Evolutionary conservation across 2,329 filamentous ascomycete genomes (phyloP), one percentile per base, ranked within the genome.

Genomic region (Calonectria pseudoturangicola): DNA sequence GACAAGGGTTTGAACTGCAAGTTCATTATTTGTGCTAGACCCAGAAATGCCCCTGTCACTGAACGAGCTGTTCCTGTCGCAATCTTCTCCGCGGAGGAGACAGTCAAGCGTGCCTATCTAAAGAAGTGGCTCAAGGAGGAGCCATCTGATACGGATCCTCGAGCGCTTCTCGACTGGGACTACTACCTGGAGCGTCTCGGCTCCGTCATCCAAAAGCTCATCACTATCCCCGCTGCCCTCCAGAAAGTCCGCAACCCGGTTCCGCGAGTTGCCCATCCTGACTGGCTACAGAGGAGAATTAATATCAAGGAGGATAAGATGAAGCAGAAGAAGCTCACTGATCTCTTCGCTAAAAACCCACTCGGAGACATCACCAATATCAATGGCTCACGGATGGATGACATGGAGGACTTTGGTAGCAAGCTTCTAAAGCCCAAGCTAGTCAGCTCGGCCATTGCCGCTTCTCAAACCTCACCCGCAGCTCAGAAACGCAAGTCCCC

Each of bases 1-100:
- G 97, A 99, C 85, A 99, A 98, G 84, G 97, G 97, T 4, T 85
- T 99, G 78, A 99, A 99, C 87, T 99, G 97, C 92, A 98, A 98
- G 85, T 99, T 98, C 84, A 98, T 99, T 83, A 98, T 99, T 81
- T 98, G 96, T 65, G 90, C 95, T 16, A 92, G 90, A 75, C 97
- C 97, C 4, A 94, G 92, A 80, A 94, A 94, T 80, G 95, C 96
- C 0, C 96, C 97, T 2, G 96, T 99, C 73, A 99, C 97, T 0
- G 97, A 99, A 77, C 91, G 97, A 79, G 97, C 97, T 27, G 91
- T 99, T 72, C 97, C 97, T 0, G 95, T 99, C 6, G 95, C 97
- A 25, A 99, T 99, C 74, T 98, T 99, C 84, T 98, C 97, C 0
- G 95, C 97, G 0, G 96, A 98, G 69, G 93, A 96, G 70, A 90